Conservation (phyloP, 2,329 filamentous ascomycete genomes). For the Thielaviopsis euricoi region DNA sequence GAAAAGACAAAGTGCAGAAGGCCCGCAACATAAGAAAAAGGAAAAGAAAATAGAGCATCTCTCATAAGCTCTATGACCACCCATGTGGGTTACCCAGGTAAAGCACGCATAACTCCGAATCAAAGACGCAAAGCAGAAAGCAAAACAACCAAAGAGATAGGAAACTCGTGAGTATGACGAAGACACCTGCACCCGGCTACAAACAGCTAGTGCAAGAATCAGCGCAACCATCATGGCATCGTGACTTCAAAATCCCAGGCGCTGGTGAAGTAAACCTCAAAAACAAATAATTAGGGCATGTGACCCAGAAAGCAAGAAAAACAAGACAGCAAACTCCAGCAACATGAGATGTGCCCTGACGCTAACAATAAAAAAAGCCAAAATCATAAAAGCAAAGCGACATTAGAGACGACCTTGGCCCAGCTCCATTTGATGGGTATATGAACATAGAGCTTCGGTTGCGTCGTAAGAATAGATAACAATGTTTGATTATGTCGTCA, state of each 20-base stretch:
- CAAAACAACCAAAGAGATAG: neutral
- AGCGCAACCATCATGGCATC: neutral
- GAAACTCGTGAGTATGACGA: neutral
- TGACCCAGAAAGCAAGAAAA: neutral
- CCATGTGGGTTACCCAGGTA: neutral
- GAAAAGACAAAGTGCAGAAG: neutral
- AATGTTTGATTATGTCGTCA: neutral
- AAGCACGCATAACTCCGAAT: neutral
- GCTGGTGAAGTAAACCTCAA: neutral
- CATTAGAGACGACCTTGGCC: neutral
- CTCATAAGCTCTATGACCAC: neutral
- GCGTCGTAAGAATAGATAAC: neutral
- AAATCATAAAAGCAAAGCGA: neutral
- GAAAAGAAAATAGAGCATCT: neutral
- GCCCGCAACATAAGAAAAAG: neutral
- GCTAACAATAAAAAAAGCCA: neutral
- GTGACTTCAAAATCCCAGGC: neutral
- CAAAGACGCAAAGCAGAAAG: neutral
- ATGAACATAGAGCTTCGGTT: neutral
- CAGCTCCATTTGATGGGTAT: neutral
- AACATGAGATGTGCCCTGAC: neutral
- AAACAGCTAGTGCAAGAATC: neutral
- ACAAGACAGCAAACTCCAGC: neutral
- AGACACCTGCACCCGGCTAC: neutral
- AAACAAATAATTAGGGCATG: neutral